phyloP scores from a whole-genome alignment of 345 rosid genomes.

The Crucihimalaya himalaica region DNA sequence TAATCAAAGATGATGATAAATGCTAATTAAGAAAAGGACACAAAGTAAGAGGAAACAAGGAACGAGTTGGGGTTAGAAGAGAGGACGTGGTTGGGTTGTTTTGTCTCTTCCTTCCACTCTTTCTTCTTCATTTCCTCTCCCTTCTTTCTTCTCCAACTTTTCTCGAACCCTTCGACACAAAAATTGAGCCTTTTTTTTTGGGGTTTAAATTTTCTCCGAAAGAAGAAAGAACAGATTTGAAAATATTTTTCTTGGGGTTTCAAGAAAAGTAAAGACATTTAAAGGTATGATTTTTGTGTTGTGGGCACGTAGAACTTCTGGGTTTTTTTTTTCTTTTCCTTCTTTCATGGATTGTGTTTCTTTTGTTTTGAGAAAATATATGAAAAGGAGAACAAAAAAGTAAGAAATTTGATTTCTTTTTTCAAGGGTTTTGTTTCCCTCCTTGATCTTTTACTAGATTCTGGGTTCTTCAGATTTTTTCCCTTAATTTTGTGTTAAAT shows the following conservation, averaged over 20 bases:
- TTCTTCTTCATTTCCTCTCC: slow-evolving; percentile 36
- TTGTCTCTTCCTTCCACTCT: slow-evolving; percentile 38
- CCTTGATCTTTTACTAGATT: slow-evolving; percentile 31
- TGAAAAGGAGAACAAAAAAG: neutral
- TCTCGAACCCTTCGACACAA: slow-evolving; percentile 20
- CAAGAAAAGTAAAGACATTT: slow-evolving; percentile 9
- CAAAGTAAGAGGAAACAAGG: slow-evolving; percentile 20
- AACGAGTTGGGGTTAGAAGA: slow-evolving; percentile 33
- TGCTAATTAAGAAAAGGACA: slow-evolving; percentile 37
- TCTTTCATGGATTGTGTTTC: neutral
- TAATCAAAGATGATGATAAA: slow-evolving; percentile 21
- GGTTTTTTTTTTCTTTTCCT: neutral
- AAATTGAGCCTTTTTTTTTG: neutral
- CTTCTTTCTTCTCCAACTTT: slow-evolving; percentile 19
- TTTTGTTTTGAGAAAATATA: neutral
- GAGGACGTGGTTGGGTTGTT: slow-evolving; percentile 43
- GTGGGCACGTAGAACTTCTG: neutral
- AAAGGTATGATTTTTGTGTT: slow-evolving; percentile 34
- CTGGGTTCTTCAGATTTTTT: neutral
- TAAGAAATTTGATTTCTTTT: slow-evolving; percentile 7
- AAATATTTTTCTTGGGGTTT: neutral
- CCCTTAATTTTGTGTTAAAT: neutral
- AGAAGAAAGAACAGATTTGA: neutral
- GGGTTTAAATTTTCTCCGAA: slow-evolving; percentile 6
- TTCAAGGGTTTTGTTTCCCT: slow-evolving; percentile 6